Conservation (phyloP, 192 early-diverging fungal species). For the Mortierella hygrophila region DNA sequence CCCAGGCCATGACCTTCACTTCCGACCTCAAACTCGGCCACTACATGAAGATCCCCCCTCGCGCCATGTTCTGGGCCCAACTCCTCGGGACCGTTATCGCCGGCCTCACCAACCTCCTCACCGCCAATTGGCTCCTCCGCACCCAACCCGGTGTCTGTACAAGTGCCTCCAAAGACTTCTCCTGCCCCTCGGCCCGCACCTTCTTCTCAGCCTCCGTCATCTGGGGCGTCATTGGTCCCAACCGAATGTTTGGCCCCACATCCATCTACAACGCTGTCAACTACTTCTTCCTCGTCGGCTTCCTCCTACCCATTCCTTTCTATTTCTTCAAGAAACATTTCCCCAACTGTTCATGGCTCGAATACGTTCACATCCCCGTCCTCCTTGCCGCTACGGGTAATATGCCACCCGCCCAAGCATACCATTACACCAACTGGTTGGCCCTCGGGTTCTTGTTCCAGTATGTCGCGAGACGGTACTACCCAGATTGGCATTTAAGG, state of each 20-base stretch:
- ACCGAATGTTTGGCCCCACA: constrained; percentile 67
- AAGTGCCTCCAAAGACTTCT: constrained; percentile 48
- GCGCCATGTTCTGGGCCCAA: constrained; percentile 72
- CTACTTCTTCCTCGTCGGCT: constrained; percentile 67
- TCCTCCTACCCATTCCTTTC: constrained; percentile 68
- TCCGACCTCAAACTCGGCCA: constrained; percentile 78
- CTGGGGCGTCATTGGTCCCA: constrained; percentile 84
- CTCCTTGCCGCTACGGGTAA: constrained; percentile 63
- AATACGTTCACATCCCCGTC: constrained; percentile 69
- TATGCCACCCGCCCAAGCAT: constrained; percentile 68
- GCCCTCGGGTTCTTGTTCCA: constrained; percentile 66
- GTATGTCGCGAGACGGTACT: constrained; percentile 63
- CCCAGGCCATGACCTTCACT: constrained; percentile 81
- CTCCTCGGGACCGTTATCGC: constrained; percentile 71
- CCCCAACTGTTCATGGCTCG: constrained; percentile 54
- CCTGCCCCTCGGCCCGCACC: constrained; percentile 60
- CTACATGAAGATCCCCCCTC: constrained; percentile 50
- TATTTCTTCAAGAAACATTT: constrained; percentile 67
- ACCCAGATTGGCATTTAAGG: constrained; percentile 66
- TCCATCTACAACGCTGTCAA: constrained; percentile 60
- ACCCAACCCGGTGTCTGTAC: constrained; percentile 59
- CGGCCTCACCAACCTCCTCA: constrained; percentile 65
- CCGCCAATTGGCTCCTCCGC: constrained; percentile 59
- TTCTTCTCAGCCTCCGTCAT: constrained; percentile 79
- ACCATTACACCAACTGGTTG: constrained; percentile 59